phyloP scores from a whole-genome alignment of 1,284 basidiomycete genomes.

The Taiwanofungus camphoratus region DNA sequence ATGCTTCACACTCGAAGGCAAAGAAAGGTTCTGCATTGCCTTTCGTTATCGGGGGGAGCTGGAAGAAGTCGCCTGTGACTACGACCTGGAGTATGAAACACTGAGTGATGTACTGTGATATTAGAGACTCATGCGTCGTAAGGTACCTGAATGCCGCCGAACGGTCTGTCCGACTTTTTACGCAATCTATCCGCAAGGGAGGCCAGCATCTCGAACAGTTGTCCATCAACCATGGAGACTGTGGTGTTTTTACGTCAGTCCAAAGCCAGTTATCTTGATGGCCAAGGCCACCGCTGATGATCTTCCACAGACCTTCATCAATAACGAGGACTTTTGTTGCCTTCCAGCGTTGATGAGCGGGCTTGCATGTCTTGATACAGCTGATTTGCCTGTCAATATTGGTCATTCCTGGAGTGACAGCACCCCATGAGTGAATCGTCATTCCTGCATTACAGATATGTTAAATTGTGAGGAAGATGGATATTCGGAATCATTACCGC shows the following conservation, averaged over 20 bases:
- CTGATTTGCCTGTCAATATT: conserved; percentile 32
- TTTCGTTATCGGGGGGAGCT: conserved; percentile 86
- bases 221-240: conserved; percentile 98
- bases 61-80: conserved; percentile 94
- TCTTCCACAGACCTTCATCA: conserved; percentile 74
- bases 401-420: conserved; percentile 31
- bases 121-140: background rate
- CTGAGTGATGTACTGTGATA: background rate
- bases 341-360: conserved; percentile 33
- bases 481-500: conserved; percentile 33
- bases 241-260: too few relatives aligned
- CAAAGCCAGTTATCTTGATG: too few relatives aligned
- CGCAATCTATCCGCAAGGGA: conserved; percentile 28
- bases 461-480: background rate
- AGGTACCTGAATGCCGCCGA: conserved; percentile 90
- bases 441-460: conserved; percentile 22
- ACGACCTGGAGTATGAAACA: conserved; percentile 50
- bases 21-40: conserved; percentile 47
- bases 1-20: conserved; percentile 85
- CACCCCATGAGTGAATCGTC: conserved; percentile 37
- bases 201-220: conserved; percentile 83
- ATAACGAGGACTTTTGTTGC: conserved; percentile 76
- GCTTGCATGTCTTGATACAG: conserved; percentile 33
- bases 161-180: conserved; percentile 64
- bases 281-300: too few relatives aligned